Conservation (phyloP, 129 eudicot genomes). For the Lactuca sativa region DNA sequence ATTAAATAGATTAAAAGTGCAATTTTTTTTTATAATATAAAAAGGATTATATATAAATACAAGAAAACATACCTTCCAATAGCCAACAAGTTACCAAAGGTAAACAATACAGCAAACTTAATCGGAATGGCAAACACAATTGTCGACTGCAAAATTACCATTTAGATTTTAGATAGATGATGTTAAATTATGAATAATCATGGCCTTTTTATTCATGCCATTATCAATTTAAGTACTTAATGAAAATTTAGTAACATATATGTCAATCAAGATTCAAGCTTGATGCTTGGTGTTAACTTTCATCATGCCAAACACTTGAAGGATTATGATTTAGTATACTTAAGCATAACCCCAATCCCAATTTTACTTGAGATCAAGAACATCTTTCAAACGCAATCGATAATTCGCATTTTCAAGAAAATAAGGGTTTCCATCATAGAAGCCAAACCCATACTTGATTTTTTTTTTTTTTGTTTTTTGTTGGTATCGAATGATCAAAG, state of each 20-base stretch:
- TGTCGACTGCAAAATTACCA: conserved; percentile 64
- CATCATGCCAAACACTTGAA: too few relatives aligned
- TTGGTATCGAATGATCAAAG: not conserved
- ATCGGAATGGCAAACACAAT: conserved; percentile 77
- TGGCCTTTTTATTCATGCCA: too few relatives aligned
- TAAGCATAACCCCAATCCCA: not conserved
- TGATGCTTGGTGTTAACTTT: too few relatives aligned
- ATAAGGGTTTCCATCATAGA: not conserved
- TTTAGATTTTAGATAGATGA: conserved; percentile 2
- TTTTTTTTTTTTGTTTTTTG: not conserved
- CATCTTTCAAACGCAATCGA: not conserved
- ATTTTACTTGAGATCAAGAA: too few relatives aligned
- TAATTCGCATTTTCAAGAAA: not conserved
- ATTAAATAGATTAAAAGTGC: not conserved
- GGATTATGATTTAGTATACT: too few relatives aligned
- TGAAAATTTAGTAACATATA: too few relatives aligned
- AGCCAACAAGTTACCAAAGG: conserved; percentile 86
- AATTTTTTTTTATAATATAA: too few relatives aligned
- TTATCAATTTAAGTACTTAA: too few relatives aligned
- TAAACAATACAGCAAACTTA: conserved; percentile 88
- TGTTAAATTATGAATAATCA: conserved; percentile 2
- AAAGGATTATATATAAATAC: not conserved
- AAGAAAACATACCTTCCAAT: conserved; percentile 74
- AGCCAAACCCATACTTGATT: not conserved
- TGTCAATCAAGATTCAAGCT: too few relatives aligned